Base-by-base conservation (phyloP, 1,139 yeast species). In the Pichia sp. region DNA sequence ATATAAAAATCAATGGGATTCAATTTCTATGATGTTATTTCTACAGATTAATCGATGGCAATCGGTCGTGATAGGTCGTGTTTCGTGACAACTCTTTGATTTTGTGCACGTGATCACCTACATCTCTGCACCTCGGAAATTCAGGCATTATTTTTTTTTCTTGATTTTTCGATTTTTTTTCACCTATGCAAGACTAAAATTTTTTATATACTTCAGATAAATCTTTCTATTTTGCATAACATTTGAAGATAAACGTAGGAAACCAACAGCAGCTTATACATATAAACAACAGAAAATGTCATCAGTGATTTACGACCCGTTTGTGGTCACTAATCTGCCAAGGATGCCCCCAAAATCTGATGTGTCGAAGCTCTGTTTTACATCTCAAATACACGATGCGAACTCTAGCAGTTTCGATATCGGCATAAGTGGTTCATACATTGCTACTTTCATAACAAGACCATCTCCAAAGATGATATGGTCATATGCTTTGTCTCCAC, bases 391-490 rank as follows among this genome's bases (percentile, higher is more conserved):
- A 21, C 42, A 54, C 22, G 60, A 64, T 30, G 50, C 67, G 31
- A 54, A 51, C 10, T 54, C 61, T 3, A 61, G 59, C 40, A 58
- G 56, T 21, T 62, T 68, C 52, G 82, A 83, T 62, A 68, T 88
- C 41, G 95, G 90, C 45, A 77, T 88, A 37, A 84, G 95, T 25
- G 89, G 87, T 54, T 85, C 95, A 44, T 82, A 86, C 51, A 74
- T 90, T 49, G 81, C 88, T 19, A 80, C 84, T 53, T 86, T 84
- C 64, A 73, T 86, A 34, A 76, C 87, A 49, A 82, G 80, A 60
- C 96, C 96, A 37, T 82, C 95, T 12, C 96, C 96, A 13, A 85
- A 82, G 62, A 71, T 87, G 60, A 71, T 82, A 43, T 86, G 93
- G 86, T 82, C 89, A 0, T 77, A 79, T 62, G 80, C 93, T 4